Conservation (phyloP, 2,329 filamentous ascomycete genomes). For the Colletotrichum tropicale region DNA sequence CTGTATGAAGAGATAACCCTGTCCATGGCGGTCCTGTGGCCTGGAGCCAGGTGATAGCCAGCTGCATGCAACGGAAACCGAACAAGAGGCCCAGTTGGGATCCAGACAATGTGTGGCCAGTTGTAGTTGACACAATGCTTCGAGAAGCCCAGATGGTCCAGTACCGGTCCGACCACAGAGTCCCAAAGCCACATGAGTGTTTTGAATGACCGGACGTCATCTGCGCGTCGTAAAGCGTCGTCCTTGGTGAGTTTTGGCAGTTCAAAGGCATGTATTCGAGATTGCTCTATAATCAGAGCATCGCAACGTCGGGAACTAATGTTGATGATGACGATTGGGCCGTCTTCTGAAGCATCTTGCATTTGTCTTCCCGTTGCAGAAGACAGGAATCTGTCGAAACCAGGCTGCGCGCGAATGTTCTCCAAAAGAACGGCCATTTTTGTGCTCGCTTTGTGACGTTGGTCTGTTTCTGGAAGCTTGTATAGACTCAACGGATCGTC, state of each 20-base stretch:
- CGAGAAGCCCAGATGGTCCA: conserved; percentile 28
- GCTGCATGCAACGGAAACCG: conserved; percentile 38
- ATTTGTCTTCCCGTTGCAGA: conserved; percentile 23
- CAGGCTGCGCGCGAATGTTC: conserved; percentile 20
- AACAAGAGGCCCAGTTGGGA: conserved; percentile 32
- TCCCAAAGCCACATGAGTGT: conserved; percentile 37
- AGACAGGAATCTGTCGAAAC: conserved; percentile 29
- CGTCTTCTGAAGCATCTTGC: conserved; percentile 23
- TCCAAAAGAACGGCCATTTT: background rate
- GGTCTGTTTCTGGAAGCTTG: background rate
- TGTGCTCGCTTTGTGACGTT: background rate
- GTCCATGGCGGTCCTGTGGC: conserved; percentile 31
- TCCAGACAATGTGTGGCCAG: conserved; percentile 37
- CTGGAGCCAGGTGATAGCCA: conserved; percentile 28
- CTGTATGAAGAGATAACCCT: conserved; percentile 42
- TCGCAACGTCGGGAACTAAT: conserved; percentile 31
- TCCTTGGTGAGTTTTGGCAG: conserved; percentile 19
- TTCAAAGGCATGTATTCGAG: conserved; percentile 19
- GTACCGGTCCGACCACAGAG: conserved; percentile 25
- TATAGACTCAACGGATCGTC: background rate
- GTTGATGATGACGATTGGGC: conserved; percentile 35
- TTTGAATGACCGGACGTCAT: background rate
- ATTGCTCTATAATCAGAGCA: conserved; percentile 29
- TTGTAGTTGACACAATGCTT: background rate
- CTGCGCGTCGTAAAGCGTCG: background rate